Evolutionary conservation across 306 rosid species (phyloP).

Genomic region (Amphicarpaea edgeworthii): DNA sequence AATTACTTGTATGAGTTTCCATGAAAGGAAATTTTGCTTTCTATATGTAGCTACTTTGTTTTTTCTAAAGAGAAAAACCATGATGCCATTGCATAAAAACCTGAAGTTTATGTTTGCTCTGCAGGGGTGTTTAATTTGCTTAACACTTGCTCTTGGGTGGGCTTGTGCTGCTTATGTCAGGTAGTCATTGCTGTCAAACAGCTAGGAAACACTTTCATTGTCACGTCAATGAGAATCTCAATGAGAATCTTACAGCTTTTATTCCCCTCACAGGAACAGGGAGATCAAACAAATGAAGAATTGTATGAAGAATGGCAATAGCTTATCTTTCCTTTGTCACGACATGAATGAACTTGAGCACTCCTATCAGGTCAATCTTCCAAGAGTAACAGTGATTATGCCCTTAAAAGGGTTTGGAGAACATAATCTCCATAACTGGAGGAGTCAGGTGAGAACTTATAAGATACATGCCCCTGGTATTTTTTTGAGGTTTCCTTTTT

Average conservation of each 20-base stretch:
- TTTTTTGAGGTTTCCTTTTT: conserved; percentile 35
- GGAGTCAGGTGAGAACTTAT: conserved; percentile 77
- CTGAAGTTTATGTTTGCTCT: conserved; percentile 34
- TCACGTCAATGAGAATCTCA: conserved; percentile 22
- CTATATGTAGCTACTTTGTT: conserved; percentile 13
- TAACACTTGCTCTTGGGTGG: conserved; percentile 87
- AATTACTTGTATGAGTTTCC: conserved; percentile 18
- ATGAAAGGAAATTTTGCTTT: conserved; percentile 32
- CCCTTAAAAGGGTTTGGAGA: conserved; percentile 98
- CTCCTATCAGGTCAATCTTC: conserved; percentile 81
- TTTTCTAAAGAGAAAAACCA: conserved; percentile 20
- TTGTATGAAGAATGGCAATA: conserved; percentile 67
- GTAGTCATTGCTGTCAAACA: conserved; percentile 51
- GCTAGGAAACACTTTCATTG: conserved; percentile 22
- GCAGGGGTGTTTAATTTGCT: conserved; percentile 88
- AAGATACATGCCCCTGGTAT: neutral
- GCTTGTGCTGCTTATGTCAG: conserved; percentile 91
- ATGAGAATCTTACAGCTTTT: conserved; percentile 8
- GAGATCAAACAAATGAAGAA: conserved; percentile 81
- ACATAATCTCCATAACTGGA: conserved; percentile 95
- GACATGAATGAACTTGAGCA: conserved; percentile 89
- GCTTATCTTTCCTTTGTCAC: conserved; percentile 80
- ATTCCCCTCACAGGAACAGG: conserved; percentile 71
- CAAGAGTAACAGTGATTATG: conserved; percentile 88
- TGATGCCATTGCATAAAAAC: conserved; percentile 1